Conservation (phyloP, 192 early-diverging fungal genomes). For the Gaertneriomyces sp. region DNA sequence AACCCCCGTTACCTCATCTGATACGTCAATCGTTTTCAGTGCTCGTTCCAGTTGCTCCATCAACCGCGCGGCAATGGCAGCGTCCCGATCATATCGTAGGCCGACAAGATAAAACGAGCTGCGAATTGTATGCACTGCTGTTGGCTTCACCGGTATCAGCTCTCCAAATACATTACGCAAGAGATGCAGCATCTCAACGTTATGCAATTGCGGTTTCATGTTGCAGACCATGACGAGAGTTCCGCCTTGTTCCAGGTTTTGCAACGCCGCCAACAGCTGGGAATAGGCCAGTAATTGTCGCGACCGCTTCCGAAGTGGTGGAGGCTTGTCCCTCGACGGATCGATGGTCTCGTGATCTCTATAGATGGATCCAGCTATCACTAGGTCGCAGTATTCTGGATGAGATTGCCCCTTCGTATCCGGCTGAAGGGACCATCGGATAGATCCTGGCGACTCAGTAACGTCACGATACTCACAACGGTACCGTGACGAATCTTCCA, state of each 20-base stretch:
- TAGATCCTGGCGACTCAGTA: conserved; percentile 18
- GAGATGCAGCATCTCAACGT: conserved; percentile 25
- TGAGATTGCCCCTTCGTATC: not conserved
- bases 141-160: conserved; percentile 25
- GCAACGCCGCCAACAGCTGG: conserved; percentile 20
- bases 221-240: conserved; percentile 26
- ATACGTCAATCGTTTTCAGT: not conserved
- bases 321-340: conserved; percentile 12
- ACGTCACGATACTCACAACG: conserved; percentile 16
- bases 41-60: not conserved
- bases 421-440: conserved; percentile 1
- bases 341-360: conserved; percentile 19
- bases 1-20: conserved; percentile 16
- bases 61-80: not conserved
- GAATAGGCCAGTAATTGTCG: conserved; percentile 19
- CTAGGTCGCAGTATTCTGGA: conserved; percentile 17
- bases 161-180: conserved; percentile 2
- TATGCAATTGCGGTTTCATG: conserved; percentile 29
- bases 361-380: conserved; percentile 27
- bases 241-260: conserved; percentile 9
- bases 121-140: conserved; percentile 22
- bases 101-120: conserved; percentile 26
- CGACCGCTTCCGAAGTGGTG: conserved; percentile 20
- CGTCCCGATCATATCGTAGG: conserved; percentile 7
- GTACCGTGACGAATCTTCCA: conserved; percentile 14